These are phyloP conservation scores for Taxawa tesnikishii DNA, from an alignment of 2,329 filamentous ascomycete species.

Conservation along the genomic window DNA sequence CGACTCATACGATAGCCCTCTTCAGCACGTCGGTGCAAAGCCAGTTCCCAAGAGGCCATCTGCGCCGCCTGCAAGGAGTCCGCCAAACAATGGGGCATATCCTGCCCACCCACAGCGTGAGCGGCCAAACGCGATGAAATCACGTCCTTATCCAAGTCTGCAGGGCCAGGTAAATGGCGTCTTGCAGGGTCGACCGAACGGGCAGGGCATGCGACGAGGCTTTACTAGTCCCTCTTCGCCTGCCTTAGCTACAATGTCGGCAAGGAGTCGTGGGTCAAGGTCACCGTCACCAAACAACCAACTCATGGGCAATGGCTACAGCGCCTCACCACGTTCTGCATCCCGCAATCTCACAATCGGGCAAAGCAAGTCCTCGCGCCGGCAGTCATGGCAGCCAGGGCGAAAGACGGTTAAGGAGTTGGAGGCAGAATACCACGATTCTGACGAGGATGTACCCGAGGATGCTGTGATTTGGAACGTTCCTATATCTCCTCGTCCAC, in stretches of 20 bases:
- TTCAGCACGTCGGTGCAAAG: neutral
- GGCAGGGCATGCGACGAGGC: conserved; percentile 26
- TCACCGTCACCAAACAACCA: conserved; percentile 20
- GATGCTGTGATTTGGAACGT: conserved; percentile 72
- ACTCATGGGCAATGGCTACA: conserved; percentile 10
- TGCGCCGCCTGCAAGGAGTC: too few relatives aligned
- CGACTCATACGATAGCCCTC: conserved; percentile 11
- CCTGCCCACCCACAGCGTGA: conserved; percentile 16
- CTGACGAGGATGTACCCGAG: conserved; percentile 63
- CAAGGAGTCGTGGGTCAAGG: conserved; percentile 12
- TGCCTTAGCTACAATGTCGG: conserved; percentile 8
- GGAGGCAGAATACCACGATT: conserved; percentile 69
- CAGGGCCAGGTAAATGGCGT: conserved; percentile 26
- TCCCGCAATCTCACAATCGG: conserved; percentile 11
- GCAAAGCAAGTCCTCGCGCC: conserved; percentile 2
- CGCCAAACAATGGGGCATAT: neutral
- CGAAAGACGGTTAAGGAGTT: conserved; percentile 59
- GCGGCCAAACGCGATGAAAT: conserved; percentile 20
- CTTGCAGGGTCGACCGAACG: conserved; percentile 21
- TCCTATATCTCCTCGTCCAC: conserved; percentile 54
- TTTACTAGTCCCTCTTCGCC: conserved; percentile 24
- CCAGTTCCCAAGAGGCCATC: neutral
- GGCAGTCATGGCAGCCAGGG: conserved; percentile 54
- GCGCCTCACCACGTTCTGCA: conserved; percentile 10
- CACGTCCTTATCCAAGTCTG: conserved; percentile 28